Base-by-base conservation (phyloP, 441 rosid species). In the Syzygium malaccense region DNA sequence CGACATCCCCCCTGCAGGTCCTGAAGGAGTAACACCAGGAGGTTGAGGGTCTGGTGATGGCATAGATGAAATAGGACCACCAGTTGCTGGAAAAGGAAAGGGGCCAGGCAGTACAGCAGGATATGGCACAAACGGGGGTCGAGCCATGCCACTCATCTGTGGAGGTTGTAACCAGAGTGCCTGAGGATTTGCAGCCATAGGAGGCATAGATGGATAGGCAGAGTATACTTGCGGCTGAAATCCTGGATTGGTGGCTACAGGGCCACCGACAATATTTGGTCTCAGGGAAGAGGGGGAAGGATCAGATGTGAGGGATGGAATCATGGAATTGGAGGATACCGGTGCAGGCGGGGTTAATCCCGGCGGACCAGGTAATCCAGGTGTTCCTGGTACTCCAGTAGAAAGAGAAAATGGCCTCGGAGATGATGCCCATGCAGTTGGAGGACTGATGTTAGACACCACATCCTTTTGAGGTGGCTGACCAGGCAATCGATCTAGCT, bases 81-180 rank as follows among this genome's bases (percentile, higher is more conserved):
- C 93, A 89, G 90, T 95, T 62, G 91, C 93, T 28, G 95, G 92
- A 91, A 93, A 91, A 86, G 94, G 94, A 88, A 94, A 97, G 57
- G 94, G 88, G 84, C 95, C 95, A 88, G 97, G 93, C 90, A 93
- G 95, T 26, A 88, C 92, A 89, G 95, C 88, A 91, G 95, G 95
- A 91, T 95, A 94, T 51, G 96, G 93, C 87, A 92, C 75, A 93
- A 93, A 94, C 3, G 94, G 94, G 32, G 95, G 93, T 93, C 98
- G 94, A 85, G 93, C 93, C 89, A 92, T 86, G 88, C 95, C 94
- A 91, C 95, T 95, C 92, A 94, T 91, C 87, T 92, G 96, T 49
- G 96, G 98, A 89, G 95, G 98, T 87, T 94, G 99, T 94, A 94
- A 89, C 99, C 99, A 95, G 88, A 89, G 93, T 87, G 96, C 97